phyloP scores from a whole-genome alignment of 2,329 filamentous ascomycete species.

The Venturia nashicola region DNA sequence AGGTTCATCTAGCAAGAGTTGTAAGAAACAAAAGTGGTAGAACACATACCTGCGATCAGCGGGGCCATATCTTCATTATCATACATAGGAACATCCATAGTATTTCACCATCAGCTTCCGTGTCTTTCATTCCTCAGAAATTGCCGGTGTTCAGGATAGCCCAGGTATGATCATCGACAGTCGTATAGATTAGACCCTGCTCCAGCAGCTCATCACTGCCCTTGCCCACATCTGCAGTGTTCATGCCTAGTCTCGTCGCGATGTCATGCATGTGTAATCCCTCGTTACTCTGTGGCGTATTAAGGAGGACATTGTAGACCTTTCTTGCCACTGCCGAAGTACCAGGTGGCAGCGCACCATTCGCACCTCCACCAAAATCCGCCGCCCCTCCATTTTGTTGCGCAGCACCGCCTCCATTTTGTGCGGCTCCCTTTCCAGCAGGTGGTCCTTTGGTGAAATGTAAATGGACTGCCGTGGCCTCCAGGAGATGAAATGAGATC shows the following conservation, averaged over 20 bases:
- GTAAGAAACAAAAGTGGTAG: neutral
- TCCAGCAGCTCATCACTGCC: conserved; percentile 72
- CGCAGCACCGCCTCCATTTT: conserved; percentile 12
- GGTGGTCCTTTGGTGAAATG: conserved; percentile 62
- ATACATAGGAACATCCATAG: neutral
- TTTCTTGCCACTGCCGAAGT: conserved; percentile 49
- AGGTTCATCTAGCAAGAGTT: neutral
- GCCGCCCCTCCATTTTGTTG: conserved; percentile 22
- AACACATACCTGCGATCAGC: neutral
- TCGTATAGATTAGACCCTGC: conserved; percentile 72
- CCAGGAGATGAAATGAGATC: conserved; percentile 81
- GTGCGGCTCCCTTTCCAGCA: conserved; percentile 25
- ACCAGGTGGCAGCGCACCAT: conserved; percentile 25
- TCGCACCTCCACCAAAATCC: conserved; percentile 16
- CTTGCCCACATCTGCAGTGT: conserved; percentile 56
- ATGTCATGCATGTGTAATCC: conserved; percentile 74
- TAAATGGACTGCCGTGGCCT: conserved; percentile 80
- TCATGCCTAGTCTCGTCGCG: conserved; percentile 51
- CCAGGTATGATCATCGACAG: conserved; percentile 87
- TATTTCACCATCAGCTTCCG: neutral
- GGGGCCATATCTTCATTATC: neutral
- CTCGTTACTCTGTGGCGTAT: conserved; percentile 60
- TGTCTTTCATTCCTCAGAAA: neutral
- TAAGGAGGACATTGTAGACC: conserved; percentile 59
- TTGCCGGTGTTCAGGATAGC: conserved; percentile 55